phyloP scores from a whole-genome alignment of 257 asterid genomes.

The Mitragyna speciosa region DNA sequence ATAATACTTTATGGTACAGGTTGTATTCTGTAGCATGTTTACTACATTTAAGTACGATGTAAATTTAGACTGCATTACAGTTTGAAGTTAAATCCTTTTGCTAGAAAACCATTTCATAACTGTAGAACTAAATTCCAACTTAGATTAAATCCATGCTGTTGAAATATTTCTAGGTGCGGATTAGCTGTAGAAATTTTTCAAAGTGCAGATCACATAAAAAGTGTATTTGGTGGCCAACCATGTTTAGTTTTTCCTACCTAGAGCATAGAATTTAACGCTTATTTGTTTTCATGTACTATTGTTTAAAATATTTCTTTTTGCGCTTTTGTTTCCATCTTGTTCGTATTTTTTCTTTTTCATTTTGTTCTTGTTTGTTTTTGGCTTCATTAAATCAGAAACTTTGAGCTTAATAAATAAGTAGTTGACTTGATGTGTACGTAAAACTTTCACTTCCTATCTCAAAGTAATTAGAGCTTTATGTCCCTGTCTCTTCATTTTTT shows the following conservation, averaged over 20 bases:
- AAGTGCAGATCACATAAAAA: not conserved
- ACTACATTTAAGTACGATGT: not conserved
- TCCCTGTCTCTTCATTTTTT: not conserved
- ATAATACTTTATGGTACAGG: not conserved
- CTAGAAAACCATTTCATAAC: not conserved
- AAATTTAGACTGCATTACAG: not conserved
- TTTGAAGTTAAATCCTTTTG: not conserved
- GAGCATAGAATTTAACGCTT: not conserved
- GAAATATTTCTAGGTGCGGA: not conserved
- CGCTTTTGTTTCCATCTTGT: not conserved
- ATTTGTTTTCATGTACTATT: not conserved
- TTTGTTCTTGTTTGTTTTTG: not conserved
- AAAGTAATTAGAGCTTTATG: not conserved
- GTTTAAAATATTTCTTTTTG: not conserved
- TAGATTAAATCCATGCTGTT: not conserved
- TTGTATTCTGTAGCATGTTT: not conserved
- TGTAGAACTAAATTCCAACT: not conserved
- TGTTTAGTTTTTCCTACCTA: conserved; percentile 21
- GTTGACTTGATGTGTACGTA: not conserved
- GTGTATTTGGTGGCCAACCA: conserved; percentile 39
- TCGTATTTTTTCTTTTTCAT: not conserved
- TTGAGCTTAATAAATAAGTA: not conserved
- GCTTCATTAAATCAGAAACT: not conserved
- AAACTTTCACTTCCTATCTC: not conserved
- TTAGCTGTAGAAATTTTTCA: conserved; percentile 1